Percentiles rank a stretch among this genome's conserved stretches.
These are phyloP conservation scores for Singerocomus inundabilis DNA, from an alignment of 1,284 basidiomycete species.

Conservation along the genomic window DNA sequence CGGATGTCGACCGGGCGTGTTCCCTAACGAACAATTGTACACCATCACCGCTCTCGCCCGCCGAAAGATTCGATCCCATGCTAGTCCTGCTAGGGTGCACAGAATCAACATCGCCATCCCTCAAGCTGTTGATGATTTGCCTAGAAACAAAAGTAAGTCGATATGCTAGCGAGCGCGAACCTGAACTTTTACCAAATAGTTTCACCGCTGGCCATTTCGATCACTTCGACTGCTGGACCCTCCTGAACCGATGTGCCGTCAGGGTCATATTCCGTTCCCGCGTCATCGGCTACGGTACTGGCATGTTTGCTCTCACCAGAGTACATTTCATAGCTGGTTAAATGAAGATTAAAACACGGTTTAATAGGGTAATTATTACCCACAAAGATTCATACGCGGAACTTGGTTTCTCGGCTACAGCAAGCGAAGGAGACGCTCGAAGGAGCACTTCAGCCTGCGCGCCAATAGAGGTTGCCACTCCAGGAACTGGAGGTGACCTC, in stretches of 20 bases:
- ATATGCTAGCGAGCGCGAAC: conserved; percentile 5
- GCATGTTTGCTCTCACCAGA: conserved; percentile 50
- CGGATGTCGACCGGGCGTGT: conserved; percentile 61
- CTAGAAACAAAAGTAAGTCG: conserved; percentile 37
- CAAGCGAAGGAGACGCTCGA: conserved; percentile 40
- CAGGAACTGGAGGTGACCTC: conserved; percentile 68
- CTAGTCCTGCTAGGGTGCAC: conserved; percentile 64
- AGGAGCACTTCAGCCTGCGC: conserved; percentile 46
- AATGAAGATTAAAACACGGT: conserved; percentile 19
- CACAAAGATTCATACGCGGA: conserved; percentile 75
- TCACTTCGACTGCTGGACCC: conserved; percentile 68
- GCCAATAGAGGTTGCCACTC: conserved; percentile 52
- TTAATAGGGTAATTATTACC: conserved; percentile 35
- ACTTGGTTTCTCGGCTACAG: conserved; percentile 55
- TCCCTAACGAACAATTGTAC: conserved; percentile 73
- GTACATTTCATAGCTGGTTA: conserved; percentile 75
- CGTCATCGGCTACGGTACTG: conserved; percentile 26
- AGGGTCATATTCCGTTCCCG: conserved; percentile 23
- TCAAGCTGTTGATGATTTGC: conserved; percentile 79
- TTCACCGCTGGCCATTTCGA: conserved; percentile 79
- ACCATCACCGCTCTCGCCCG: conserved; percentile 51
- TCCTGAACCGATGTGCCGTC: conserved; percentile 40
- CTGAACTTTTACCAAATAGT: conserved; percentile 68
- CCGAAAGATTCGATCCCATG: conserved; percentile 71
- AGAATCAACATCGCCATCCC: conserved; percentile 72